Evolutionary conservation across 345 rosid species (phyloP).

Genomic region (Fremontodendron californicum): DNA sequence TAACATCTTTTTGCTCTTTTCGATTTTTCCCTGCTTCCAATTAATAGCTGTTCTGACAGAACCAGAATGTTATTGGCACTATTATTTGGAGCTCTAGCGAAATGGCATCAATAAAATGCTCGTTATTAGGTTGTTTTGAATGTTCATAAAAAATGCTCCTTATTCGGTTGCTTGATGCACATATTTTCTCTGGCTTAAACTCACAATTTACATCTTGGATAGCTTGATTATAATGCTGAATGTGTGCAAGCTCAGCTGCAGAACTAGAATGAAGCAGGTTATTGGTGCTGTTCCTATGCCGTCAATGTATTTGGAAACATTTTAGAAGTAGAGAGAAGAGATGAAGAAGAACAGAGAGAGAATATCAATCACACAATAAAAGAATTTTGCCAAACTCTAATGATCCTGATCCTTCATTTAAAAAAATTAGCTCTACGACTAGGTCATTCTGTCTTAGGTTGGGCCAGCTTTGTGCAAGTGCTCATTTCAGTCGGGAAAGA

Average conservation of each 20-base stretch:
- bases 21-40: not conserved
- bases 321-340: not conserved
- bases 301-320: not conserved
- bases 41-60: not conserved
- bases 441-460: not conserved
- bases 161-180: not conserved
- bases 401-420: not conserved
- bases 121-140: not conserved
- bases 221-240: too few relatives aligned
- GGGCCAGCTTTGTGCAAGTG: not conserved
- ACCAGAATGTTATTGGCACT: too few relatives aligned
- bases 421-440: too few relatives aligned
- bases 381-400: not conserved
- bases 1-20: not conserved
- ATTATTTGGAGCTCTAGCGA: not conserved
- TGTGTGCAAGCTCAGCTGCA: too few relatives aligned
- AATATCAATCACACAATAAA: not conserved
- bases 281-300: not conserved
- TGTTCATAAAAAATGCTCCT: not conserved
- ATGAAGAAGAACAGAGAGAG: not conserved
- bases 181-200: not conserved
- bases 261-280: not conserved
- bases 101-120: not conserved
- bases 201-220: not conserved
- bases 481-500: not conserved